Evolutionary conservation across 2,329 filamentous ascomycete genomes (phyloP), one percentile per base, ranked within the genome.

Genomic region (Talaromyces sp.): DNA sequence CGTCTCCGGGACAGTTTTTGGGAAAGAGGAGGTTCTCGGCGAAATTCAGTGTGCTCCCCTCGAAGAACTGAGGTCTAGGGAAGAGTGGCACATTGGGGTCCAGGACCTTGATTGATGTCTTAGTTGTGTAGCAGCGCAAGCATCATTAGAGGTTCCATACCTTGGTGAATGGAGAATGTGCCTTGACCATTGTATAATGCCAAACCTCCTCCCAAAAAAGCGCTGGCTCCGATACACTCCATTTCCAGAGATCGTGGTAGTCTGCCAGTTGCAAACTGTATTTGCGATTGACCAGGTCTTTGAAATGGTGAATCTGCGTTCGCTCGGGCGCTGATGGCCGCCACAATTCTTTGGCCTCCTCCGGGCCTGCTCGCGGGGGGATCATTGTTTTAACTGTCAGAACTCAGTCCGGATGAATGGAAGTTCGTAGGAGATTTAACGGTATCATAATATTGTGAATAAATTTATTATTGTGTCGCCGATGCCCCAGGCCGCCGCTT

Each of bases 1-100:
- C 75, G 57, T 88, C 84, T 65, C 88, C 69, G 25, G 76, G 77
- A 42, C 84, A 79, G 56, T 81, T 81, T 2, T 80, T 75, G 3
- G 93, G 93, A 73, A 88, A 97, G 3, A 99, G 85, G 59, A 98
- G 81, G 73, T 99, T 99, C 78, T 98, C 91, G 28, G 93, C 93
- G 73, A 97, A 98, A 75, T 98, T 99, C 66, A 98, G 81, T 62
- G 81, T 86, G 15, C 90, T 85, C 10, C 88, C 88, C 61, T 86
- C 75, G 74, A 97, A 98, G 81, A 96, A 98, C 63, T 87, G 80
- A 8, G 93, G 93, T 27, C 92, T 87, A 27, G 93, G 93, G 69
- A 92, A 98, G 83, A 98, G 90, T 54, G 85, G 81, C 6, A 86
- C 83, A 59, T 85, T 76, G 47, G 83, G 73, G 27, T 89, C 85